Base-by-base conservation (phyloP, 1,284 basidiomycete species). In the Vanrija sp. region DNA sequence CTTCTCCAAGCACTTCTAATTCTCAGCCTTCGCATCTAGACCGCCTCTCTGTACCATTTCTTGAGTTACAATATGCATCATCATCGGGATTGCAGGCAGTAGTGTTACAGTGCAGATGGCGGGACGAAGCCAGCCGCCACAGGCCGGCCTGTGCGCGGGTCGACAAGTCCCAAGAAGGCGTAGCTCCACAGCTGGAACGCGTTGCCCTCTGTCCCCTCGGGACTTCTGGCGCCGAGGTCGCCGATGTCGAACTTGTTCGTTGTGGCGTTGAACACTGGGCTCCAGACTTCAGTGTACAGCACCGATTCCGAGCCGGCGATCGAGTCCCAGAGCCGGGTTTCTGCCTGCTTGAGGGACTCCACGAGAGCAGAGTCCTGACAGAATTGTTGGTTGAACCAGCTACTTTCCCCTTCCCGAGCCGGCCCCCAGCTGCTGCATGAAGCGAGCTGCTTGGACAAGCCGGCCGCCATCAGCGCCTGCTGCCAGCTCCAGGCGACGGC, bases 401-500 rank as follows among this genome's bases (percentile, higher is more conserved):
- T 27, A n/a, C n/a, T n/a, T n/a, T n/a, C n/a, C n/a, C n/a, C n/a
- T n/a, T n/a, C n/a, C n/a, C n/a, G n/a, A n/a, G n/a, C n/a, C n/a
- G n/a, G n/a, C n/a, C n/a, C n/a, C n/a, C n/a, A n/a, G n/a, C n/a
- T n/a, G n/a, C 64, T 65, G 60, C 78, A 79, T 24, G 76, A 66
- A 2, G 68, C 64, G 12, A 78, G 69, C 59, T 78, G 76, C 16
- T 71, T 64, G 25, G 72, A 69, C 12, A 79, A 60, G 22, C 78
- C 78, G 2, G 71, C 68, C 1, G 78, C 77, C 78, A 79, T 79
- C 19, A 78, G 66, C 6, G 35, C 75, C 76, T 78, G 76, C 64
- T 78, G 77, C 71, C 75, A 79, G 3, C 73, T 73, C 66, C 78
- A 79, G 9, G 75, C 67, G 18, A 79, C 78, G 24, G 78, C 77